Conservation (phyloP, 1,284 basidiomycete genomes). For the Microbotryum intermedium region DNA sequence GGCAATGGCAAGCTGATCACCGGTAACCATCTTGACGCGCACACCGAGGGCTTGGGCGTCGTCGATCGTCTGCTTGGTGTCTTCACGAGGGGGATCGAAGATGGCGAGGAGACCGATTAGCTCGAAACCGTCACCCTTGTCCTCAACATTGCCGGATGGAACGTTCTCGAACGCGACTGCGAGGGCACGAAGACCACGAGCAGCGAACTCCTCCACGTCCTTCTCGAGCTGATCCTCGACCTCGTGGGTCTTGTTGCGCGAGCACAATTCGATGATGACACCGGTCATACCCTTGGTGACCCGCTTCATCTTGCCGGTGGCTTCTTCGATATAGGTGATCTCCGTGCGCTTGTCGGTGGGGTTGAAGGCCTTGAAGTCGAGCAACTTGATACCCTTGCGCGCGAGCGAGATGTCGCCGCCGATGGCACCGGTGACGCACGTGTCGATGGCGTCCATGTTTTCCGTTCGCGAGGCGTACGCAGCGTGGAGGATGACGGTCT, state of each 20-base stretch:
- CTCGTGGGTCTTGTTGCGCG: constrained; percentile 90
- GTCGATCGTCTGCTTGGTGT: constrained; percentile 97
- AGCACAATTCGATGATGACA: constrained; percentile 56
- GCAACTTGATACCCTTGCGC: constrained; percentile 83
- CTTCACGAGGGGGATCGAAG: constrained; percentile 94
- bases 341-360: constrained; percentile 98
- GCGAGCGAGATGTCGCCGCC: constrained; percentile 59
- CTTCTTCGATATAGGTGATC: constrained; percentile 91
- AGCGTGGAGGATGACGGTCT: constrained; percentile 84
- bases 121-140: constrained; percentile 89
- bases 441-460: constrained; percentile 97
- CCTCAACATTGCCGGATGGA: constrained; percentile 60
- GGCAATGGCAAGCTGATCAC: constrained; percentile 97
- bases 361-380: constrained; percentile 99
- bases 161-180: constrained; percentile 94
- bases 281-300: constrained; percentile 99
- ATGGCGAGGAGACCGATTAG: constrained; percentile 94
- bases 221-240: constrained; percentile 83
- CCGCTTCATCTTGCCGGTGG: constrained; percentile 88
- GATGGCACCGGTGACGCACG: constrained; percentile 61
- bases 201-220: constrained; percentile 90
- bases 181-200: constrained; percentile 93
- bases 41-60: constrained; percentile 93
- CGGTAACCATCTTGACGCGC: constrained; percentile 99
- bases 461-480: constrained; percentile 95